Conservation (phyloP, 164 flowering plant species). For the Litsea cubeba region DNA sequence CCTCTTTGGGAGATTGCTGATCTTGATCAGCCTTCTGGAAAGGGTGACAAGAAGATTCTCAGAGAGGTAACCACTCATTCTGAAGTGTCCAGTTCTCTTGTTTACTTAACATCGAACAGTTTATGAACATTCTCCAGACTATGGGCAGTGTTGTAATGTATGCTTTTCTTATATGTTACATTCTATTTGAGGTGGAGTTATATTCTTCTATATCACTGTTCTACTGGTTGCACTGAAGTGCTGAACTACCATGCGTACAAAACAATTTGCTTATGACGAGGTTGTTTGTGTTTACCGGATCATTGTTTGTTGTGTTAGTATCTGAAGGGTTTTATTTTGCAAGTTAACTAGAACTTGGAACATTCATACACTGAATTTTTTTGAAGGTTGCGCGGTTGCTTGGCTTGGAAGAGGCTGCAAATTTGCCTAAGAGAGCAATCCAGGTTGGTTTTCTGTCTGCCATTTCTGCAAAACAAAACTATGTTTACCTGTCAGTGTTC, state of each 20-base stretch:
- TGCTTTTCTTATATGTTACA: no score
- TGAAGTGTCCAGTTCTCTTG: background rate
- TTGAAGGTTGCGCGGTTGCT: slow-evolving; percentile 72
- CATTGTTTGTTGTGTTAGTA: no score
- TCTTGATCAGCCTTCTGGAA: slow-evolving; percentile 79
- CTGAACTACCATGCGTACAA: no score
- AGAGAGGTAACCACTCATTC: slow-evolving; percentile 58
- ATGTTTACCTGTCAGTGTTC: background rate
- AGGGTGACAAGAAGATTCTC: slow-evolving; percentile 90
- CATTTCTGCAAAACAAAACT: background rate
- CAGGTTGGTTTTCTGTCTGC: slow-evolving; percentile 43
- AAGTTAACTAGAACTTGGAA: background rate
- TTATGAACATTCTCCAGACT: background rate
- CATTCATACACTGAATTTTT: slow-evolving; percentile 9
- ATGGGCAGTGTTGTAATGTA: no score
- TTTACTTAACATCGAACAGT: background rate
- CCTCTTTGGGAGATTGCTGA: slow-evolving; percentile 90
- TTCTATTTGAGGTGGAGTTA: background rate
- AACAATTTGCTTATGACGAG: background rate
- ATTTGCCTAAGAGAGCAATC: slow-evolving; percentile 88
- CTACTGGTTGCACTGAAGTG: background rate
- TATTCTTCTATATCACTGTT: background rate
- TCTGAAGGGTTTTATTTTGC: no score
- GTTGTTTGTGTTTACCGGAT: no score
- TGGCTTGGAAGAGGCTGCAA: slow-evolving; percentile 63